phyloP scores from a whole-genome alignment of 768 basidiomycete species.

The Multifurca ochricompacta region DNA sequence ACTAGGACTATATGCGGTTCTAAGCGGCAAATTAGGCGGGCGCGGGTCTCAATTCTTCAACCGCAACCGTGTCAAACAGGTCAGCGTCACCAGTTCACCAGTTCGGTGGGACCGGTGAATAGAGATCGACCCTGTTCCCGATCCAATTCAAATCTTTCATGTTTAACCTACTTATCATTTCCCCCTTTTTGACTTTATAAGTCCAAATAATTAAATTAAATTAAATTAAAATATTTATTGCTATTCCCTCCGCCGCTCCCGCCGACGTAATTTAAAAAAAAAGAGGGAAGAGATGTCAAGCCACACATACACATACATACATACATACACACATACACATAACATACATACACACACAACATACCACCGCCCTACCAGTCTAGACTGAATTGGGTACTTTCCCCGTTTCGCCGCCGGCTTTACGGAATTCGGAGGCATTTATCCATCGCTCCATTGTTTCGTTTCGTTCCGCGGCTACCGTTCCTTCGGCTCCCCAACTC shows the following conservation, averaged over 20 bases:
- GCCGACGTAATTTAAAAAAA: conserved; percentile 1
- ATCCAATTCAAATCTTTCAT: conserved; percentile 8
- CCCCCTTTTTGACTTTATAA: background rate
- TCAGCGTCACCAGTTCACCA: conserved; percentile 9
- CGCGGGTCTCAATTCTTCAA: background rate
- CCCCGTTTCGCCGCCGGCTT: conserved; percentile 20
- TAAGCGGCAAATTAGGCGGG: conserved; percentile 15
- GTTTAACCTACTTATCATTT: background rate
- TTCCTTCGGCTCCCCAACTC: background rate
- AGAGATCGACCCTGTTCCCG: conserved; percentile 5
- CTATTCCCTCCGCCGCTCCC: conserved; percentile 2
- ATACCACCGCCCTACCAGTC: background rate
- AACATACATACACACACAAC: too few species aligned
- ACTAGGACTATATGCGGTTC: conserved; percentile 14
- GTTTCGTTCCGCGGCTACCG: conserved; percentile 7
- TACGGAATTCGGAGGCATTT: conserved; percentile 9
- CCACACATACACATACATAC: too few species aligned
- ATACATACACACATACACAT: too few species aligned
- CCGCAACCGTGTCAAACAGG: conserved; percentile 3
- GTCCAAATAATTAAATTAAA: background rate
- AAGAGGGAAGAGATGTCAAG: too few species aligned
- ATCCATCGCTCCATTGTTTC: too few species aligned
- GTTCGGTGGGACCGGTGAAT: too few species aligned
- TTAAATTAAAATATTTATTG: background rate
- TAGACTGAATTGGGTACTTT: background rate